Percentiles rank a stretch among this genome's conserved stretches.
These are phyloP conservation scores for Daldinia concentrica DNA, from an alignment of 495 filamentous ascomycete species.

Conservation along the genomic window DNA sequence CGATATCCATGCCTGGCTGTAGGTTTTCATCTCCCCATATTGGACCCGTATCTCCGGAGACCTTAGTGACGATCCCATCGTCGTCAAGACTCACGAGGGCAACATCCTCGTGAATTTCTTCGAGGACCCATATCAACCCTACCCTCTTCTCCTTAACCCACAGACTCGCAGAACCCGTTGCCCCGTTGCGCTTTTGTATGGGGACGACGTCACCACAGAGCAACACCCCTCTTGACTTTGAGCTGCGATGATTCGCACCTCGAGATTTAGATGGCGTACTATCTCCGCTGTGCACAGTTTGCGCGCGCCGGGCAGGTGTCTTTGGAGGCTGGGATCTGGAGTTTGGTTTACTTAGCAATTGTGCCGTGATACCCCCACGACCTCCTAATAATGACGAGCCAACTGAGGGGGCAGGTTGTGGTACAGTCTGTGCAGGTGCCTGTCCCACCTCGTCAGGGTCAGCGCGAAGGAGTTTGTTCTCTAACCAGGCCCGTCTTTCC, in stretches of 20 bases:
- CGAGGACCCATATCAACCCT: constrained; percentile 94
- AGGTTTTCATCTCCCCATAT: constrained; percentile 83
- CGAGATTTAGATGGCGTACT: constrained; percentile 65
- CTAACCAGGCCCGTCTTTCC: constrained; percentile 89
- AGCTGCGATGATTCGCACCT: constrained; percentile 65
- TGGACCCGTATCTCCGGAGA: constrained; percentile 72
- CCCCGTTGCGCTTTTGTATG: constrained; percentile 92
- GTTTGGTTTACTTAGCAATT: constrained; percentile 85
- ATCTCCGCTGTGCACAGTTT: constrained; percentile 80
- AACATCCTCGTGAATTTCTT: constrained; percentile 96
- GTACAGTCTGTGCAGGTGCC: constrained; percentile 53
- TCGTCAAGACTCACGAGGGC: constrained; percentile 76
- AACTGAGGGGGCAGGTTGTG: constrained; percentile 50
- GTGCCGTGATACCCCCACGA: constrained; percentile 84
- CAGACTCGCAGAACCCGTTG: constrained; percentile 87
- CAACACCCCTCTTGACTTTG: constrained; percentile 88
- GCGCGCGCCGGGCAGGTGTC: constrained; percentile 60
- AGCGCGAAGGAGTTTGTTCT: constrained; percentile 76
- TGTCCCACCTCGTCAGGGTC: constrained; percentile 54
- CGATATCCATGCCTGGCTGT: constrained; percentile 72
- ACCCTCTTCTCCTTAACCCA: constrained; percentile 98
- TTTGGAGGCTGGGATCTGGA: constrained; percentile 67
- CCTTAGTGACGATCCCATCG: constrained; percentile 72
- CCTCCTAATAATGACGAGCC: constrained; percentile 65
- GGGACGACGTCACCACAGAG: constrained; percentile 97